phyloP scores from a whole-genome alignment of 345 rosid genomes.

The Lepidium didymum region DNA sequence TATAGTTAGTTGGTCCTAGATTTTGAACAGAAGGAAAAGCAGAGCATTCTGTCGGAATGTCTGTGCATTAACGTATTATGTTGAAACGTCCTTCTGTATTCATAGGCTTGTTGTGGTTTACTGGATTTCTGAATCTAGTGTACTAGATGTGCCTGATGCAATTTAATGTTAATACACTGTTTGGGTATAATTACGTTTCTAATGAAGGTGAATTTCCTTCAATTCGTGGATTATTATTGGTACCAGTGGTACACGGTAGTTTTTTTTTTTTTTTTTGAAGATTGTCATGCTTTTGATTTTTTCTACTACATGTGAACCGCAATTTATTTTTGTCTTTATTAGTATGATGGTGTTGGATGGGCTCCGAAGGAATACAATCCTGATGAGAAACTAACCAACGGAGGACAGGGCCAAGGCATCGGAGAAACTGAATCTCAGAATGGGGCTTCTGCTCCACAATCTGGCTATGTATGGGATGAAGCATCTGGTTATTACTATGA shows the following conservation, averaged over 20 bases:
- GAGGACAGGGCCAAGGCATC: slow-evolving; percentile 40
- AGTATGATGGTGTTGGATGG: slow-evolving; percentile 97
- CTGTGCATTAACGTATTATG: background rate
- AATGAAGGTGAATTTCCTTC: background rate
- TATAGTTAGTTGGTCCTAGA: background rate
- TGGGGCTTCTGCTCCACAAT: slow-evolving; percentile 57
- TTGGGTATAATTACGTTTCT: background rate
- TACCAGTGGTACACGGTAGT: background rate
- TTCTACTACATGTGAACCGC: too few relatives aligned
- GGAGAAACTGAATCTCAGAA: slow-evolving; percentile 40
- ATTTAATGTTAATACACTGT: background rate
- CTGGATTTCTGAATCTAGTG: background rate
- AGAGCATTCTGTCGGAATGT: background rate
- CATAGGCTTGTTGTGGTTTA: background rate
- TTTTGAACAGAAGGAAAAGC: background rate
- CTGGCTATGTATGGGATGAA: slow-evolving; percentile 99
- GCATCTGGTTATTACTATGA: slow-evolving; percentile 98
- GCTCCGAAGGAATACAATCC: slow-evolving; percentile 96
- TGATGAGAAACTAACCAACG: slow-evolving; percentile 56
- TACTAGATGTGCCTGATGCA: background rate
- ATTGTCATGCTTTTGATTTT: background rate
- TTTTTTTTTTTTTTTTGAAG: background rate
- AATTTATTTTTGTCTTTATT: slow-evolving; percentile 7
- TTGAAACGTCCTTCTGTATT: background rate
- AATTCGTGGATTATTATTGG: background rate